Percentiles rank a stretch among this genome's conserved stretches.
Conservation (phyloP, 148 eudicot species). For the Beta vulgaris region DNA sequence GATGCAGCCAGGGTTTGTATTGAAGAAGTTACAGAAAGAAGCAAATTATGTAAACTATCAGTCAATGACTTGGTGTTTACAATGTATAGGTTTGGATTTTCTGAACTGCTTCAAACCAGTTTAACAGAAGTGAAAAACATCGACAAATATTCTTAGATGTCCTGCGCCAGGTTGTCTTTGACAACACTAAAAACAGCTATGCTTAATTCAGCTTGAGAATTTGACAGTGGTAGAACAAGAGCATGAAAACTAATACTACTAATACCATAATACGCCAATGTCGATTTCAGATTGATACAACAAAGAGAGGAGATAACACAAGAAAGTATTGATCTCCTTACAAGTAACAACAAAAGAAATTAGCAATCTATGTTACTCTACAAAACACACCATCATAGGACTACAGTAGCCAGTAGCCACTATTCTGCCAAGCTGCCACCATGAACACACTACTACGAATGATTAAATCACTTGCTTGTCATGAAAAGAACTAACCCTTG, state of each 20-base stretch:
- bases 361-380: not conserved
- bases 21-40: too few species aligned
- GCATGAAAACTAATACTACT: not conserved
- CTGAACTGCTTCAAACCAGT: too few species aligned
- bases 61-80: too few species aligned
- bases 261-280: not conserved
- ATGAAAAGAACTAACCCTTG: not conserved
- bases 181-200: too few species aligned
- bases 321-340: conserved; percentile 25
- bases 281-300: not conserved
- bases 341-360: conserved; percentile 6
- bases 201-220: not conserved
- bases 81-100: too few species aligned
- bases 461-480: not conserved
- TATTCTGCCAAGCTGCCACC: not conserved
- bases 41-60: too few species aligned
- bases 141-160: too few species aligned
- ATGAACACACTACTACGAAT: not conserved
- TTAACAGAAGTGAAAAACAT: too few species aligned
- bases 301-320: conserved; percentile 24
- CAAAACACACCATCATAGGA: not conserved
- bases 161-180: too few species aligned
- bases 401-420: not conserved
- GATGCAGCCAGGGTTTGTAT: too few species aligned
- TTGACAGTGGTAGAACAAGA: not conserved